Percentiles rank a stretch among this genome's conserved stretches.
These are phyloP conservation scores for Fusarium albidum DNA, from an alignment of 2,329 filamentous ascomycete species.

Conservation along the genomic window DNA sequence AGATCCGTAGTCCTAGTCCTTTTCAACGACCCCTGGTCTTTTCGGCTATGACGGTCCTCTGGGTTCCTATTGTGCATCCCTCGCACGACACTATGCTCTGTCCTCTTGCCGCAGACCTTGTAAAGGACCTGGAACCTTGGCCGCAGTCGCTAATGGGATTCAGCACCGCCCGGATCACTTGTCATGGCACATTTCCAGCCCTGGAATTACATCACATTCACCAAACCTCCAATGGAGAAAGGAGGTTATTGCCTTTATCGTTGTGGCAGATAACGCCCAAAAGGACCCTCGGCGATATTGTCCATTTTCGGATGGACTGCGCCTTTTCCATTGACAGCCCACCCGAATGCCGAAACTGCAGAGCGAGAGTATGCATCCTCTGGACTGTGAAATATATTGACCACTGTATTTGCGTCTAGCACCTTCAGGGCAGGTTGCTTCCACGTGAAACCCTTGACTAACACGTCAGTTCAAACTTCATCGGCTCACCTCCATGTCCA, in stretches of 20 bases:
- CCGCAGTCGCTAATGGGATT: too few species aligned
- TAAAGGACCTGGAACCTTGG: conserved; percentile 44
- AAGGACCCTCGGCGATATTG: conserved; percentile 44
- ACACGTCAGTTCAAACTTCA: too few species aligned
- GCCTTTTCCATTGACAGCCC: conserved; percentile 45
- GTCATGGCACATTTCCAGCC: conserved; percentile 47
- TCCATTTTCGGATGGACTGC: conserved; percentile 49
- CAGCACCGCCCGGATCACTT: conserved; percentile 46
- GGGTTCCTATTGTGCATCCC: conserved; percentile 63
- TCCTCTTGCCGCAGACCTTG: conserved; percentile 45
- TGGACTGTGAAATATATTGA: too few species aligned
- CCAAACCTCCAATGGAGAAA: conserved; percentile 43
- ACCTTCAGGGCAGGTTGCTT: too few species aligned
- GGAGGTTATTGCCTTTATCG: conserved; percentile 47
- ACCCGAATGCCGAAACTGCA: conserved; percentile 45
- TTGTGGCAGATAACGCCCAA: conserved; percentile 48
- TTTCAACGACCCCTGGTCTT: too few species aligned
- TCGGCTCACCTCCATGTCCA: conserved; percentile 15
- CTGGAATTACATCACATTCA: conserved; percentile 48
- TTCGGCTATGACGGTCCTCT: too few species aligned
- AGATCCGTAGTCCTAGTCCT: too few species aligned
- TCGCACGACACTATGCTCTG: conserved; percentile 47
- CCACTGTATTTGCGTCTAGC: too few species aligned
- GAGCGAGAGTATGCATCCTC: conserved; percentile 43
- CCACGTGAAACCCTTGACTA: too few species aligned